Base-by-base conservation (phyloP, 1,284 basidiomycete genomes). In the Moniliella sp. region DNA sequence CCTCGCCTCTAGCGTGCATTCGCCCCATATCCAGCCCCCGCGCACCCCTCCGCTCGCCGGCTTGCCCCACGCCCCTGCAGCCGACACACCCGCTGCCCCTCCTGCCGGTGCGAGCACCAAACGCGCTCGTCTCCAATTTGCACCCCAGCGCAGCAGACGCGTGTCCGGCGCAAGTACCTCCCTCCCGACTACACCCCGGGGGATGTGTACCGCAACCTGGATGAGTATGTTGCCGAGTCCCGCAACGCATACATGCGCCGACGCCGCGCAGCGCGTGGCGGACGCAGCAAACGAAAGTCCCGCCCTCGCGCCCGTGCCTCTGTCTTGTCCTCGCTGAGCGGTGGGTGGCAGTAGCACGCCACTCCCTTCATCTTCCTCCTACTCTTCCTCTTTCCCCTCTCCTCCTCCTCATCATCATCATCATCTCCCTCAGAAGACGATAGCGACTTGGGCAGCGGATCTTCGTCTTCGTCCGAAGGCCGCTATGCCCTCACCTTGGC, bases 151-250 rank as follows among this genome's bases (percentile, higher is more conserved):
- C 42, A 53, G 34, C 40, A 47, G 29, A 37, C 33, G 29, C 39
- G 47, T 7, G 30, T 59, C 5, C 42, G 44, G 12, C 46, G 44
- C n/a, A 40, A 49, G 21, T 53, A 59, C 29, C 33, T 59, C 18
- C 56, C 56, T 1, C 27, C 33, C 8, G 40, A 40, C 28, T 59
- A 44, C 30, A 45, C 53, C n/a, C 41, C 40, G 3, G 44, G 42
- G 15, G 56, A 59, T 4, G 37, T 43, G 4, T 59, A 56, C 32
- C 46, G 56, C 5, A 44, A 47, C n/a, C 38, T 59, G 0, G 54
- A 57, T 16, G 29, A 46, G 3, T 57, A 47, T 30, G 48, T 59
- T n/a, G 29, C 38, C 7, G 48, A 45, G 10, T 43, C 48, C 13
- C 46, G 51, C 34, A 35, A 8, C 37, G 38, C 3, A 35, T 50